phyloP scores from a whole-genome alignment of 2,329 filamentous ascomycete species.

The Akanthomyces muscarius region DNA sequence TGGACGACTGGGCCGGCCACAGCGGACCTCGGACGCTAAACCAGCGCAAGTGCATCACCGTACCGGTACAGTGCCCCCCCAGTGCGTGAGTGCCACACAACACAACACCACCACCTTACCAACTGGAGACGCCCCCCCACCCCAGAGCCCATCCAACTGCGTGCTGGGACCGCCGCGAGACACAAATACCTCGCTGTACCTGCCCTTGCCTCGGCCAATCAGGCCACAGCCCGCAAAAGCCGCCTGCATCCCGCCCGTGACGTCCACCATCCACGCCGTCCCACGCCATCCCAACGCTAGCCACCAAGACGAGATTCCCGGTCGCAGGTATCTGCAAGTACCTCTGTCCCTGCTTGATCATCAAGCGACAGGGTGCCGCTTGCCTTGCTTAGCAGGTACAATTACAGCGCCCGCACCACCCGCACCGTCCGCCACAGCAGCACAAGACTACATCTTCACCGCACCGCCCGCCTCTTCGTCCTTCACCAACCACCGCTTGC shows the following conservation, averaged over 20 bases:
- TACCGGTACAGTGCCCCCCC: neutral
- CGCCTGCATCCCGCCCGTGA: slow-evolving; percentile 9
- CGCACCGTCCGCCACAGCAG: neutral
- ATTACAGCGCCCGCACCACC: neutral
- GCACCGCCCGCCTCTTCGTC: slow-evolving; percentile 15
- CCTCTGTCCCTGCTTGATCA: slow-evolving; percentile 1
- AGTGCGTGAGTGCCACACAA: no score
- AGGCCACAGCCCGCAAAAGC: slow-evolving; percentile 1
- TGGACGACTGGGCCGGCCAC: neutral
- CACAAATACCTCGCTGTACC: slow-evolving; percentile 3
- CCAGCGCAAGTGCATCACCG: neutral
- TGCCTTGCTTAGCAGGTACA: no score
- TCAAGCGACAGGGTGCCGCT: neutral
- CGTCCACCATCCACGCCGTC: slow-evolving; percentile 3
- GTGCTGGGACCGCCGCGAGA: neutral
- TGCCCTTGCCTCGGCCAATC: neutral
- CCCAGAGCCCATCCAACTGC: neutral
- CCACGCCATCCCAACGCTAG: neutral
- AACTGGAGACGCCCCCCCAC: neutral
- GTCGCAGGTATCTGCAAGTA: slow-evolving; percentile 4
- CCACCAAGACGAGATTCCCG: slow-evolving; percentile 4
- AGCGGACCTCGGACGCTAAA: slow-evolving; percentile 8
- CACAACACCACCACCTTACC: no score
- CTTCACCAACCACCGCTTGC: slow-evolving; percentile 15
- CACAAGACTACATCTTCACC: slow-evolving; percentile 17